Percentiles rank a stretch among this genome's conserved stretches.
These are phyloP conservation scores for Diaporthe aspalathi DNA, from an alignment of 2,329 filamentous ascomycete species.

Conservation along the genomic window DNA sequence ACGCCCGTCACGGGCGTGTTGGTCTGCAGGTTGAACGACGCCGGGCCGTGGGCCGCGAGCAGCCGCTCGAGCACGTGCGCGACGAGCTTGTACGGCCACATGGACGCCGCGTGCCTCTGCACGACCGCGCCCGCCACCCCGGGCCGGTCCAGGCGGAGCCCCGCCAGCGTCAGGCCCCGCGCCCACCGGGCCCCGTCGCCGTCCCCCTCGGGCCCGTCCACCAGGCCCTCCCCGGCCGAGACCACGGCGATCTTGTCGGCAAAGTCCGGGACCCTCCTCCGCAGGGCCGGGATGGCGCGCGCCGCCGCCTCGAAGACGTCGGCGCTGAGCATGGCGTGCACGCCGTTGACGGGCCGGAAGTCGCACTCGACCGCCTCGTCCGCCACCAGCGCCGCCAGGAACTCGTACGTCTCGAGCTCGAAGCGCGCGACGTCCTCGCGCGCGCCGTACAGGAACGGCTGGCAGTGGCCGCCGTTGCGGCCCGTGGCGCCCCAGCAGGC, in stretches of 20 bases:
- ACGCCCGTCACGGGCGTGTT: conserved; percentile 72
- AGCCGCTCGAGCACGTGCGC: conserved; percentile 75
- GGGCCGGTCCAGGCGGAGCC: conserved; percentile 61
- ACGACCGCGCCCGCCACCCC: conserved; percentile 72
- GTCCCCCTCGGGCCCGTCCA: conserved; percentile 37
- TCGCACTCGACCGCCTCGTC: conserved; percentile 74
- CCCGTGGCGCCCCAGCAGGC: conserved; percentile 87
- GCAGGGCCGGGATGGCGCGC: conserved; percentile 62
- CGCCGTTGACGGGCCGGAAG: conserved; percentile 72
- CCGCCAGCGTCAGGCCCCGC: conserved; percentile 54
- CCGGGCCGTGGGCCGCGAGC: conserved; percentile 50
- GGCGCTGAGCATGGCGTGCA: conserved; percentile 71
- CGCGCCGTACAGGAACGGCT: conserved; percentile 74
- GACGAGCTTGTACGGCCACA: conserved; percentile 90
- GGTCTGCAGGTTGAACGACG: conserved; percentile 78
- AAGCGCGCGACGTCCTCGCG: conserved; percentile 74
- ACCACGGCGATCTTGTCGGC: conserved; percentile 59
- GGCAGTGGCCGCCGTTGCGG: conserved; percentile 80
- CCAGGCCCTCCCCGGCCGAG: conserved; percentile 33
- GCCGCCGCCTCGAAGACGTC: conserved; percentile 65
- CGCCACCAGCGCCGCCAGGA: conserved; percentile 68
- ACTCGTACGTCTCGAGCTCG: conserved; percentile 75
- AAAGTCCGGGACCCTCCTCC: conserved; percentile 66
- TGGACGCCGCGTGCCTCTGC: conserved; percentile 72
- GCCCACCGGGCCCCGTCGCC: too few relatives aligned